A percentile compares a stretch with the other conserved stretches of the same genome.
phyloP scores from a whole-genome alignment of 1,284 basidiomycete species.

The Rhodotorula sp. region DNA sequence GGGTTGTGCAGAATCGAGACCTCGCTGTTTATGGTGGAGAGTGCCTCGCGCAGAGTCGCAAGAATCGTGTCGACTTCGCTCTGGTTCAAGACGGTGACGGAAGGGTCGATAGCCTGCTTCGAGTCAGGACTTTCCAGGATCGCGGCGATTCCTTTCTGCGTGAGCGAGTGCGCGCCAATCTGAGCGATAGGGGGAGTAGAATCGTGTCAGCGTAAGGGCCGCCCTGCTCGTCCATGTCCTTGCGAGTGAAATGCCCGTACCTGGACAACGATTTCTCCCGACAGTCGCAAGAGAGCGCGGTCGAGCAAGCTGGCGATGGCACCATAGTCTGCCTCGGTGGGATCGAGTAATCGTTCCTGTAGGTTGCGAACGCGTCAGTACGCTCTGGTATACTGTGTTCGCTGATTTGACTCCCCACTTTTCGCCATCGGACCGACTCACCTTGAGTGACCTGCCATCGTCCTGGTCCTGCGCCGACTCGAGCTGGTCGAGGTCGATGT shows the following conservation, averaged over 20 bases:
- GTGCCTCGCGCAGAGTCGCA: slow-evolving; percentile 13
- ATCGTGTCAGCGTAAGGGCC: background rate
- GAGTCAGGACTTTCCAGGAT: slow-evolving; percentile 38
- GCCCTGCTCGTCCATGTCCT: no score
- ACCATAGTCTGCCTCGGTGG: background rate
- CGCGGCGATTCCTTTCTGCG: slow-evolving; percentile 19
- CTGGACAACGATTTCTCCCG: slow-evolving; percentile 37
- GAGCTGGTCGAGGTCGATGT: slow-evolving; percentile 5
- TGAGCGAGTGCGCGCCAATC: slow-evolving; percentile 5
- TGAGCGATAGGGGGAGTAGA: background rate
- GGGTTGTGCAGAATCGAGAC: slow-evolving; percentile 33
- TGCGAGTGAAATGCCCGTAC: slow-evolving; percentile 3
- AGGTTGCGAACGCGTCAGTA: background rate
- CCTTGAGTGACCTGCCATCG: slow-evolving; percentile 4
- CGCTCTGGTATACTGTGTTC: background rate
- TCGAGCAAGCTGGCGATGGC: slow-evolving; percentile 24
- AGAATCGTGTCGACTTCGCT: slow-evolving; percentile 27
- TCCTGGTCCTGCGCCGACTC: background rate
- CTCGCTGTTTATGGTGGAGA: slow-evolving; percentile 10
- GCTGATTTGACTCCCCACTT: background rate
- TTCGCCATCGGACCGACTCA: background rate
- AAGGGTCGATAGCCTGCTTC: background rate
- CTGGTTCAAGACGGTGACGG: slow-evolving; percentile 3
- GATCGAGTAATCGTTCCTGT: slow-evolving; percentile 11
- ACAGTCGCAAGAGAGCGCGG: slow-evolving; percentile 19